These are phyloP conservation scores for Letharia lupina DNA, from an alignment of 495 filamentous ascomycete species.

Conservation along the genomic window DNA sequence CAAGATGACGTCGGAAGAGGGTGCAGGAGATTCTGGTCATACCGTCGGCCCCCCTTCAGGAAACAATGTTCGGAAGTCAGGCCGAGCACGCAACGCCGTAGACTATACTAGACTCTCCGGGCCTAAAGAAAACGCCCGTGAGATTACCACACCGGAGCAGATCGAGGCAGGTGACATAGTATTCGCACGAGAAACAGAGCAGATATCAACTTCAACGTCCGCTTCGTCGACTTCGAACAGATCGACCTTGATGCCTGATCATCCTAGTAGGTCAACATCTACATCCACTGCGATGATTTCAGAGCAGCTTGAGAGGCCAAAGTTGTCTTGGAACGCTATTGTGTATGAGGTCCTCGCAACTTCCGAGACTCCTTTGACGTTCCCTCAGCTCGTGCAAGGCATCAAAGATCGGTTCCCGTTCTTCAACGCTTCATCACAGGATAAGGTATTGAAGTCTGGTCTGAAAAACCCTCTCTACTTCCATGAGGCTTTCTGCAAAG, in stretches of 20 bases:
- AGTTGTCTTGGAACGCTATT: background rate
- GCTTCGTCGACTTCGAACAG: background rate
- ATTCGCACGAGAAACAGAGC: background rate
- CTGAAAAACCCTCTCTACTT: slow-evolving; percentile 3
- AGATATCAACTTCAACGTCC: background rate
- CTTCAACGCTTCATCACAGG: background rate
- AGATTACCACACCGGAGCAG: background rate
- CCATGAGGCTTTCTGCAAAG: slow-evolving; percentile 7
- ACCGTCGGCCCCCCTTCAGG: background rate
- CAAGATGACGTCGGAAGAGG: background rate
- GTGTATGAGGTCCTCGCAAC: background rate
- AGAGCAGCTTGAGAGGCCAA: background rate
- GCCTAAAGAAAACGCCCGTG: background rate
- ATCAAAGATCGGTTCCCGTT: background rate
- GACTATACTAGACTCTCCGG: background rate
- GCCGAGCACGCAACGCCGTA: background rate
- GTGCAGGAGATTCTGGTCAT: background rate
- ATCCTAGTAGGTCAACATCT: background rate
- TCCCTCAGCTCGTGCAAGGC: background rate
- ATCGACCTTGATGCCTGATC: background rate
- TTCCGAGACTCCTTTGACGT: background rate
- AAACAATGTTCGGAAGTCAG: background rate
- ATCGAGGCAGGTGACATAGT: background rate
- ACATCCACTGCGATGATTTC: background rate
- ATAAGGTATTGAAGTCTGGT: background rate